These are phyloP conservation scores for Tetrapisispora namnaoensis DNA, from an alignment of 805 yeast species.

Conservation along the genomic window DNA sequence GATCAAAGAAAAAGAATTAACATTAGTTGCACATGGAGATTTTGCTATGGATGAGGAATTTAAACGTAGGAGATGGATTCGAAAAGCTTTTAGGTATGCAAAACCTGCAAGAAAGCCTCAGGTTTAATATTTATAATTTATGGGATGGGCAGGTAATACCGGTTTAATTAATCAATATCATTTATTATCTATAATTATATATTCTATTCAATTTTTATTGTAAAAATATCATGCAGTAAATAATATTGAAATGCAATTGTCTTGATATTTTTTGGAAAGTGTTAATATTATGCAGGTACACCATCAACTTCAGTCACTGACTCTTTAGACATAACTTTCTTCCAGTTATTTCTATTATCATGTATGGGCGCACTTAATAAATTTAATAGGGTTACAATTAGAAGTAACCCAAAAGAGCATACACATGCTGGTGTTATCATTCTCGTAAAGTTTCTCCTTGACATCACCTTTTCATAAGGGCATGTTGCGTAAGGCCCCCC, in stretches of 20 bases:
- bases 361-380: conserved; percentile 59
- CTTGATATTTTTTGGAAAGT: no score
- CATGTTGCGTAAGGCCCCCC: conserved; percentile 75
- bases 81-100: conserved; percentile 43
- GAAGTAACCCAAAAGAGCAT: conserved; percentile 43
- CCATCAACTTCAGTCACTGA: conserved; percentile 70
- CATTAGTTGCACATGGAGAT: conserved; percentile 37
- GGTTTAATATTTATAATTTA: background rate
- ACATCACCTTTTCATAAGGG: conserved; percentile 56
- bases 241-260: background rate
- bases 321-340: conserved; percentile 42
- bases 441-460: conserved; percentile 46
- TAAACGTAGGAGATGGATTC: conserved; percentile 46
- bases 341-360: conserved; percentile 59
- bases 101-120: conserved; percentile 24
- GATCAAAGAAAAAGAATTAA: conserved; percentile 38
- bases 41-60: conserved; percentile 39
- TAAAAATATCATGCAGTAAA: background rate
- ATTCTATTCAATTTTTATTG: background rate
- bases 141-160: background rate
- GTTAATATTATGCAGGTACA: conserved; percentile 54
- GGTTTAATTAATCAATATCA: background rate
- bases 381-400: conserved; percentile 45
- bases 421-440: conserved; percentile 61
- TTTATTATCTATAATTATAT: background rate